phyloP scores from a whole-genome alignment of 768 basidiomycete species.

The Hebeloma cylindrosporum region DNA sequence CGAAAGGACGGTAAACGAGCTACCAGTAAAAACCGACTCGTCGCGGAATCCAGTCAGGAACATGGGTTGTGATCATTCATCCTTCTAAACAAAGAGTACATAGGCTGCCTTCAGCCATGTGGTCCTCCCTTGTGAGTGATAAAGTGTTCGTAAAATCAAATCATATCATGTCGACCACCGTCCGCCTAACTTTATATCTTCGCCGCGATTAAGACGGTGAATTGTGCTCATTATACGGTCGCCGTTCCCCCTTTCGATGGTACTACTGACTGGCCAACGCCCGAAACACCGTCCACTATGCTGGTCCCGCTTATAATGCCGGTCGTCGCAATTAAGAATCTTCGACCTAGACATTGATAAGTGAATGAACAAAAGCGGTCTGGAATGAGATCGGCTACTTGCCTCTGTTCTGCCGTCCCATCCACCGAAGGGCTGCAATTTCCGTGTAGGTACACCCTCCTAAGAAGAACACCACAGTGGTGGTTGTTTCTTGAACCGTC shows the following conservation, averaged over 20 bases:
- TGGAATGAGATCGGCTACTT: constrained; percentile 18
- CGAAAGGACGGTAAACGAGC: constrained; percentile 19
- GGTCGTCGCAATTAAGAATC: constrained; percentile 88
- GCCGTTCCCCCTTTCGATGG: constrained; percentile 42
- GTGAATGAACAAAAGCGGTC: constrained; percentile 8
- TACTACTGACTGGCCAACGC: constrained; percentile 23
- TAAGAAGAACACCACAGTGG: constrained; percentile 93
- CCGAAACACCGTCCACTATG: constrained; percentile 69
- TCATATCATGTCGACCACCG: no score
- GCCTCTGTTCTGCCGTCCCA: constrained; percentile 84
- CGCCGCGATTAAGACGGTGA: constrained; percentile 1
- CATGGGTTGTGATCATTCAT: constrained; percentile 27
- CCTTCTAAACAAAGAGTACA: constrained; percentile 27
- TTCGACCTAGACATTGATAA: constrained; percentile 58
- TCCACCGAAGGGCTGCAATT: constrained; percentile 93
- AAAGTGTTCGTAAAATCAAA: constrained; percentile 9
- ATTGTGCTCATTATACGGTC: constrained; percentile 16
- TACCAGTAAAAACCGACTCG: constrained; percentile 48
- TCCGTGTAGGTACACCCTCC: constrained; percentile 98
- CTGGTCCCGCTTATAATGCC: constrained; percentile 82
- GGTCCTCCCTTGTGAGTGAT: constrained; percentile 25
- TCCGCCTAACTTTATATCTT: constrained; percentile 1
- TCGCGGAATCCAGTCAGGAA: constrained; percentile 41
- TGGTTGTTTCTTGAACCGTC: constrained; percentile 55
- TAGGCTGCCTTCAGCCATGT: constrained; percentile 25